Evolutionary conservation across 495 filamentous ascomycete species (phyloP), one percentile per base, ranked within the genome.

Genomic region (Friedmanniomyces endolithicus): DNA sequence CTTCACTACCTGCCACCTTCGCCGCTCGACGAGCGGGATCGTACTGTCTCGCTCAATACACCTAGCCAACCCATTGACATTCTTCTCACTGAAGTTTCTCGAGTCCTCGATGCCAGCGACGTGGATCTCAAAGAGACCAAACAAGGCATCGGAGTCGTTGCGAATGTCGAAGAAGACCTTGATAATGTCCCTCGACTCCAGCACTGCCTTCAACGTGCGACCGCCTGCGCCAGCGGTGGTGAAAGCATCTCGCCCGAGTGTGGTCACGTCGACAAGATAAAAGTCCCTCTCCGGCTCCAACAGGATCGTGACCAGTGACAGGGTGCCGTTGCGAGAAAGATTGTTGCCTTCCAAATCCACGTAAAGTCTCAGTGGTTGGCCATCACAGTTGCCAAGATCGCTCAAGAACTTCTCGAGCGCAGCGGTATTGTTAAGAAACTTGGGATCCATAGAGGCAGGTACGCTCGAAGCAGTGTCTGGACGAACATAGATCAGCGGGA

Each of bases 131-230:
- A 63, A 80, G 19, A 72, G 76, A 45, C 49, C 47, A 52, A 67
- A 79, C 0, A 83, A 60, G 1, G 77, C 78, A 52, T 82, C 75
- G 0, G 79, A 76, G 55, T 80, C 75, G 55, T 75, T 70, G 16
- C 76, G 73, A 14, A 79, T 68, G 55, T 80, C 78, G 64, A 78
- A 80, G 62, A 79, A 74, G 56, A 71, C 70, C 63, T 80, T 79
- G 1, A 68, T 63, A 23, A 71, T 74, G 4, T 53, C 37, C 11
- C 24, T 19, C 37, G 68, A 72, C 60, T 82, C 74, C 2, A 82
- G 67, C 29, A 84, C 70, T 14, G 47, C 47, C 58, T 73, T 73
- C 20, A 84, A 62, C 2, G 75, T 51, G 6, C 31, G 25, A 11
- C 20, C 16, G n/a, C 22, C 22, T 11, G 25, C n/a, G 20, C 48